Evolutionary conservation across 139 green algal genomes (phyloP), one percentile per base, ranked within the genome.

Genomic region (Parachlorella kessleri): DNA sequence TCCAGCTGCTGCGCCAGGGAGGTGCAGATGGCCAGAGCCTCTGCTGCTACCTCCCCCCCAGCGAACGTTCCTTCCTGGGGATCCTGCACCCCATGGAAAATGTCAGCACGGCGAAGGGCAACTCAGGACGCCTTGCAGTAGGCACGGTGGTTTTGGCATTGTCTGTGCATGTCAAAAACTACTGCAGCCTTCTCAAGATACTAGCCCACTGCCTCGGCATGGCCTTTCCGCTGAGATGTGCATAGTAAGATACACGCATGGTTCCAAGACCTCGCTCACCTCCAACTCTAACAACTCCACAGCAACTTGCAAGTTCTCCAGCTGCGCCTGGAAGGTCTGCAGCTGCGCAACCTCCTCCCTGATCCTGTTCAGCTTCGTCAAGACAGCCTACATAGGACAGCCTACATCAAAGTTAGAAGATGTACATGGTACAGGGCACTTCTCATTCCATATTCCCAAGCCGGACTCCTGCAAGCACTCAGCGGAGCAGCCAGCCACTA

Each of bases 251-350:
- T n/a, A n/a, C n/a, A n/a, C n/a, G n/a, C n/a, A n/a, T n/a, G n/a
- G n/a, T n/a, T n/a, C n/a, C n/a, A n/a, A n/a, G n/a, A n/a, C 28
- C n/a, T 8, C 4, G 9, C 71, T 54, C 63, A 84, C 86, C 89
- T 88, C 90, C 30, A 89, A 55, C 14, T 91, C 87, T 37, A 88
- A 24, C 69, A 95, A 75, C 82, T 94, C 90, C 59, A 92, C 33
- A 1, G 87, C 85, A 36, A 88, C 80, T 6, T 48, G 41, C 32
- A 85, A 66, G 64, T 93, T 81, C 30, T 85, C 76, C 40, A 90
- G 38, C 68, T 81, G 73, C 10, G 21, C 65, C 6, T 79, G n/a
- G 24, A 94, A 85, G 32, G 55, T 72, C 14, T 86, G 36, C 30
- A 88, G 67, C 41, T 72, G 54, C 41, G 42, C 36, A 1, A 91